Conservation (phyloP, 78 protist species). For the Paulinella micropora region DNA sequence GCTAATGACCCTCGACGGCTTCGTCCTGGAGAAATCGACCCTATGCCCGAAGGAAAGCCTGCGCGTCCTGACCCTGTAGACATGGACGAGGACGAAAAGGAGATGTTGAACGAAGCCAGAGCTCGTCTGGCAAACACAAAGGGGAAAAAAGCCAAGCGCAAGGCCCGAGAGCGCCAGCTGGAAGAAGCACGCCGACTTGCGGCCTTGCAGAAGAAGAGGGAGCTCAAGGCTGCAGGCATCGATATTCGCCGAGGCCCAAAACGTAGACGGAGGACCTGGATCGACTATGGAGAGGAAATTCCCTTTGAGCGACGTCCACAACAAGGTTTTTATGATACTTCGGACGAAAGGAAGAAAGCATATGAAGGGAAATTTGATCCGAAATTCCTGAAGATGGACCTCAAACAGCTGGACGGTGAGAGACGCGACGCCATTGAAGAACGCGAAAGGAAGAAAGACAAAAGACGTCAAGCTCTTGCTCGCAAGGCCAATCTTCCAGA, state of each 20-base stretch:
- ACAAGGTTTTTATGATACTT: conserved; percentile 32
- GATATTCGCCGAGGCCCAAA: neutral
- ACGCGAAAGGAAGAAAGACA: conserved; percentile 31
- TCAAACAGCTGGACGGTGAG: conserved; percentile 17
- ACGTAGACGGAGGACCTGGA: neutral
- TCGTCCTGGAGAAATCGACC: conserved; percentile 88
- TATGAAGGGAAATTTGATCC: neutral
- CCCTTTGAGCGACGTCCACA: conserved; percentile 33
- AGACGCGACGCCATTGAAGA: conserved; percentile 17
- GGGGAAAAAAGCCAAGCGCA: conserved; percentile 94
- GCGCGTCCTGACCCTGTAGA: conserved; percentile 97
- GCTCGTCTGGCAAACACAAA: conserved; percentile 98
- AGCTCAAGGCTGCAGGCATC: conserved; percentile 37
- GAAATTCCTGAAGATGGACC: neutral
- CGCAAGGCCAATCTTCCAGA: conserved; percentile 47
- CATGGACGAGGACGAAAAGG: conserved; percentile 98
- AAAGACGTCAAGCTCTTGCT: conserved; percentile 20
- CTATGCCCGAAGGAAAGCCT: conserved; percentile 87
- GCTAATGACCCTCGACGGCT: conserved; percentile 78
- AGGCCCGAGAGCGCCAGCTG: conserved; percentile 86
- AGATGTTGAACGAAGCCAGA: conserved; percentile 68
- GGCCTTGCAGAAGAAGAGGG: conserved; percentile 80
- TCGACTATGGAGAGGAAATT: conserved; percentile 34
- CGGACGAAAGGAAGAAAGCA: neutral
- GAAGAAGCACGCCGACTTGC: conserved; percentile 93